Percentiles rank a stretch among this genome's conserved stretches.
Conservation (phyloP, 345 rosid genomes). For the Lumnitzera racemosa region DNA sequence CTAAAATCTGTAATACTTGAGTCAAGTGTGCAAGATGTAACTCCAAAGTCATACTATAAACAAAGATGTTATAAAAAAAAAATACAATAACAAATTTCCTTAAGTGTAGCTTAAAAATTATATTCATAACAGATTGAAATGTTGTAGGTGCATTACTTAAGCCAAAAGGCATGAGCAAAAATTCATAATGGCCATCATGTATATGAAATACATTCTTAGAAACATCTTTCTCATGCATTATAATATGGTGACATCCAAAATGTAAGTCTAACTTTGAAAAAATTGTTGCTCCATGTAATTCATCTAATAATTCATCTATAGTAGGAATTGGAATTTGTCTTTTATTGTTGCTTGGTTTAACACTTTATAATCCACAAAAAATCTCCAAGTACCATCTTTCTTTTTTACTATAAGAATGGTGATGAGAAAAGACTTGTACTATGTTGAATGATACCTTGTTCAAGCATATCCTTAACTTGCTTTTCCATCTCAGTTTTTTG, state of each 20-base stretch:
- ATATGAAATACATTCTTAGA: no score
- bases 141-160: not conserved
- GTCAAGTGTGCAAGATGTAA: not conserved
- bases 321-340: not conserved
- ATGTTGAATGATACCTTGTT: slow-evolving; percentile 38
- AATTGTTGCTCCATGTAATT: not conserved
- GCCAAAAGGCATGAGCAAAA: not conserved
- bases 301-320: not conserved
- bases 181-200: not conserved
- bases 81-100: not conserved
- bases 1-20: not conserved
- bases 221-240: not conserved
- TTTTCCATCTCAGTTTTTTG: no score
- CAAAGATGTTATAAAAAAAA: slow-evolving; percentile 1
- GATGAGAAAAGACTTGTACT: not conserved
- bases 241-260: not conserved
- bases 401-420: not conserved
- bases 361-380: not conserved
- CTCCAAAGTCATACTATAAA: not conserved
- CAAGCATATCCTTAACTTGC: not conserved
- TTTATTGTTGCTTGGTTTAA: not conserved
- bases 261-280: slow-evolving; percentile 4
- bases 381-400: not conserved
- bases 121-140: not conserved
- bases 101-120: not conserved